These are phyloP conservation scores for Striga asiatica DNA, from an alignment of 257 asterid genomes.

Conservation along the genomic window DNA sequence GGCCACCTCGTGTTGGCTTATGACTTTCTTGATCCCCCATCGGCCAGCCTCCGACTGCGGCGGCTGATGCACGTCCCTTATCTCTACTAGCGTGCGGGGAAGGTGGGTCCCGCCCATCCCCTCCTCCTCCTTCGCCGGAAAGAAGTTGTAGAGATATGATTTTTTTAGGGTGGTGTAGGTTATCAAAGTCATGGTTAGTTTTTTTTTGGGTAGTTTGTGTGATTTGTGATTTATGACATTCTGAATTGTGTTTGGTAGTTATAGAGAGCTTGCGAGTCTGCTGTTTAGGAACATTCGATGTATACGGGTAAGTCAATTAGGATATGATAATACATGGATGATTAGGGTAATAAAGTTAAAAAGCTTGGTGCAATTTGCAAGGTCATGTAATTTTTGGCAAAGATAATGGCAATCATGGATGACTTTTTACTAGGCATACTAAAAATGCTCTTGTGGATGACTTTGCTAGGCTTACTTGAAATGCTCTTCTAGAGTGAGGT, in stretches of 20 bases:
- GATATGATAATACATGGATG: not conserved
- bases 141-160: slow-evolving; percentile 30
- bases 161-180: slow-evolving; percentile 23
- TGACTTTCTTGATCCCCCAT: slow-evolving; percentile 37
- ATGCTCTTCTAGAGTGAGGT: no score
- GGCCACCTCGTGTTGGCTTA: slow-evolving; percentile 22
- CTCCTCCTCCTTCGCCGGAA: slow-evolving; percentile 28
- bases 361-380: not conserved
- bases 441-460: not conserved
- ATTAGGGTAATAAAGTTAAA: slow-evolving; percentile 10
- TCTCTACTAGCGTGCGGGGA: slow-evolving; percentile 33
- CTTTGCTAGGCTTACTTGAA: not conserved
- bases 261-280: not conserved
- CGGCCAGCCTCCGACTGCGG: slow-evolving; percentile 28
- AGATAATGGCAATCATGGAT: not conserved
- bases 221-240: no score
- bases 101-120: slow-evolving; percentile 1
- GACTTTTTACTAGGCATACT: slow-evolving; percentile 7
- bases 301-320: slow-evolving; percentile 18
- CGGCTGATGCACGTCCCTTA: slow-evolving; percentile 25
- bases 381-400: no score
- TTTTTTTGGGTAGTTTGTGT: not conserved
- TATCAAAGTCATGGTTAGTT: not conserved
- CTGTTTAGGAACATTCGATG: slow-evolving; percentile 8
- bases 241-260: no score